Evolutionary conservation across 2,329 filamentous ascomycete genomes (phyloP), one percentile per base, ranked within the genome.

Genomic region (Ceratocystis variospora): DNA sequence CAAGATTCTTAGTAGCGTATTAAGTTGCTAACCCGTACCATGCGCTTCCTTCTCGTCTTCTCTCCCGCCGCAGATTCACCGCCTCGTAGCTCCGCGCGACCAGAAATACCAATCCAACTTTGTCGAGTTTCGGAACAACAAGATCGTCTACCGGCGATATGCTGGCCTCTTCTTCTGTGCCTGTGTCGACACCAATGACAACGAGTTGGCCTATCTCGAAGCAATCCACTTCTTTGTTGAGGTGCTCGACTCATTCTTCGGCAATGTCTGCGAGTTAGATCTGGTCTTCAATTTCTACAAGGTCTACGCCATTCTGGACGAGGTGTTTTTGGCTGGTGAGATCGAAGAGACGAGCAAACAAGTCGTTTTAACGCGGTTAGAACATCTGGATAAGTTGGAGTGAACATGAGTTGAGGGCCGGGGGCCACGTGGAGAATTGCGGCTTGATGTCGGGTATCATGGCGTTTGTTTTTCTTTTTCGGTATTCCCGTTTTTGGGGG

Each of bases 51-150:
- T 41, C 37, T 41, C 22, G 19, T 31, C 17, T 33, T 41, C 37
- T 4, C 28, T 66, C 68, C 61, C 63, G 17, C 31, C 46, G 19
- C 72, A 91, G 87, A 89, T 97, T 72, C 94, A 99, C 81, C 92
- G 94, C 69, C 90, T 99, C 71, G 93, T 99, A 69, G 94, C 94
- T 0, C 94, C 94, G 5, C 89, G 94, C 74, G 94, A 99, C 78
- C 94, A 99, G 75, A 99, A 99, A 76, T 96, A 99, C 81, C 94
- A 99, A 76, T 96, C 91, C 78, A 99, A 99, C 80, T 99, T 99
- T 74, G 94, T 99, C 81, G 94, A 99, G 78, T 87, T 88, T 79
- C 88, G 90, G 71, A 89, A 91, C 78, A 91, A 93, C 75, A 97
- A 96, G 80, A 89, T 99, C 72, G 90, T 99, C 65, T 99, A 99